A percentile compares a stretch with the other conserved stretches of the same genome.
phyloP scores from a whole-genome alignment of 805 yeast species.

The Spathaspora boniae region DNA sequence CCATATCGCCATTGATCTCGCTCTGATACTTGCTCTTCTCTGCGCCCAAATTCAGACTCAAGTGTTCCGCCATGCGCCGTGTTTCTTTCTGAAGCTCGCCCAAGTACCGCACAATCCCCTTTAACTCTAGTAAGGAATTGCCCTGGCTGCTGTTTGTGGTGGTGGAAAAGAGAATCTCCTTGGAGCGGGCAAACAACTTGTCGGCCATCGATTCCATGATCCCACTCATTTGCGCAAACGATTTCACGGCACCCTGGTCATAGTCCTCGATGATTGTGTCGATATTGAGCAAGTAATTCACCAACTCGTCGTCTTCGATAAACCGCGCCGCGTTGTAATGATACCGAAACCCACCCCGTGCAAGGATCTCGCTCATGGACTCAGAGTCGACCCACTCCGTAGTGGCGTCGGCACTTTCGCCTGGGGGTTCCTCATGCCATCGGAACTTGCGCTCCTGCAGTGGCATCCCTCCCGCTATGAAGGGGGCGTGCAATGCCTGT shows the following conservation, averaged over 20 bases:
- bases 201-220: constrained; percentile 7
- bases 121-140: constrained; percentile 13
- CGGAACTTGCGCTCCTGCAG: too few relatives aligned
- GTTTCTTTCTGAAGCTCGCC: constrained; percentile 16
- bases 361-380: neutral
- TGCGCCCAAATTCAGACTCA: constrained; percentile 15
- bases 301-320: constrained; percentile 23
- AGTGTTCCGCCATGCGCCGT: constrained; percentile 15
- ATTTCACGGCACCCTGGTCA: neutral
- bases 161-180: neutral
- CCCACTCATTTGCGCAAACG: constrained; percentile 7
- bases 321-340: constrained; percentile 9
- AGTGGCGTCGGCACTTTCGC: too few relatives aligned
- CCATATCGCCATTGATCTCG: constrained; percentile 25
- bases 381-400: constrained; percentile 1
- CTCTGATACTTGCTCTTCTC: constrained; percentile 20
- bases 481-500: too few relatives aligned
- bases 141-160: neutral
- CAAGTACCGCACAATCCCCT: constrained; percentile 17
- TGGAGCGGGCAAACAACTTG: constrained; percentile 4
- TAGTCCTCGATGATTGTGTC: constrained; percentile 20
- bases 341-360: constrained; percentile 20
- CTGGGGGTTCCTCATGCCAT: too few relatives aligned
- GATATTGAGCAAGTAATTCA: constrained; percentile 25
- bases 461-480: too few relatives aligned